Evolutionary conservation across 2,329 filamentous ascomycete genomes (phyloP).

Genomic region (Cladosporium halotolerans): DNA sequence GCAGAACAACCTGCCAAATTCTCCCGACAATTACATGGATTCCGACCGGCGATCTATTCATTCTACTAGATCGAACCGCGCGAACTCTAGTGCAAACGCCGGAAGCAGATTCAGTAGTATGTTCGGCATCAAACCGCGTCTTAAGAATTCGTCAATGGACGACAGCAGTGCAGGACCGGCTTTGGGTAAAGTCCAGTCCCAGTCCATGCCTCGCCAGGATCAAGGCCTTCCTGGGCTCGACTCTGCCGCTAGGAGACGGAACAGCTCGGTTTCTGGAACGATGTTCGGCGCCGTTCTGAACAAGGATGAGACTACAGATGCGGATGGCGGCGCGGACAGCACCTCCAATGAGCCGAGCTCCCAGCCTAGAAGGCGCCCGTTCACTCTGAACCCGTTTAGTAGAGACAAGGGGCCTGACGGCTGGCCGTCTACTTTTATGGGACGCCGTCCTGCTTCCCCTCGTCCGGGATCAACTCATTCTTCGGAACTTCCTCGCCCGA

Average conservation of each 20-base stretch:
- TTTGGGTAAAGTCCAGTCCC: constrained; percentile 57
- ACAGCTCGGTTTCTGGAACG: constrained; percentile 49
- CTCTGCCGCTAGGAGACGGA: constrained; percentile 32
- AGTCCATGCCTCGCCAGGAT: constrained; percentile 64
- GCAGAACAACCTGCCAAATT: constrained; percentile 38
- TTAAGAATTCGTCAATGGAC: constrained; percentile 55
- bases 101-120: constrained; percentile 48
- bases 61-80: constrained; percentile 46
- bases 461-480: constrained; percentile 48
- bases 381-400: constrained; percentile 43
- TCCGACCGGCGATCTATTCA: constrained; percentile 41
- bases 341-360: constrained; percentile 12
- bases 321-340: constrained; percentile 14
- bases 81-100: constrained; percentile 33
- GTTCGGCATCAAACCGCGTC: constrained; percentile 52
- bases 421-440: constrained; percentile 33
- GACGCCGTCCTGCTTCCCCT: constrained; percentile 42
- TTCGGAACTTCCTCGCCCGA: constrained; percentile 66
- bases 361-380: constrained; percentile 37
- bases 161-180: constrained; percentile 64
- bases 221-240: constrained; percentile 30
- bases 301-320: neutral
- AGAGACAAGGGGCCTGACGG: constrained; percentile 33
- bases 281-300: constrained; percentile 40
- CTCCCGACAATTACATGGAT: constrained; percentile 37